Evolutionary conservation across 768 basidiomycete species (phyloP), one percentile per base, ranked within the genome.

Genomic region (Tylopilus intermedius): DNA sequence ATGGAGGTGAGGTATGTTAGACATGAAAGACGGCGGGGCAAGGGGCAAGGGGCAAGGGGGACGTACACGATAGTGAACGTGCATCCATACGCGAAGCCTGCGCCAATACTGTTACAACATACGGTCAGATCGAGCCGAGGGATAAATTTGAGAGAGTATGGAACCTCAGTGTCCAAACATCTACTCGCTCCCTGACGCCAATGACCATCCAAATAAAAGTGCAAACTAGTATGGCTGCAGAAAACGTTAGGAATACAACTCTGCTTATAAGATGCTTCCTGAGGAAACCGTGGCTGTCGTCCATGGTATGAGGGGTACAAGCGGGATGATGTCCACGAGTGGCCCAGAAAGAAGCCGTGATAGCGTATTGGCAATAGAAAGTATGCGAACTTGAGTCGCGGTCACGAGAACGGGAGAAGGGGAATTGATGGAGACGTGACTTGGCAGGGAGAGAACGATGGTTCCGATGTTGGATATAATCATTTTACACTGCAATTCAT

Each of bases 391-490:
- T 74, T 91, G 88, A 14, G 72, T 74, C 6, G 84, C 72, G 4
- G 82, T 77, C 30, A 70, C 67, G n/a, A 64, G 73, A 68, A 15
- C 70, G 2, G 54, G 58, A 14, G 69, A 63, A 18, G 67, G 53
- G 24, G 56, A 27, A 32, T 57, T 49, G 18, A 49, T 35, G 7
- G 63, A 41, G 22, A 37, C 27, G 18, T 66, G 47, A 14, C 69
- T 62, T 8, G 82, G 79, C 33, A 90, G 76, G 13, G 89, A 83
- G 4, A 84, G 69, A 13, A 85, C 77, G 47, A 91, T 86, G 1
- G 85, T 82, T 35, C 88, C 89, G 44, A 92, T 83, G 61, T 90
- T 92, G 18, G 88, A 84, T 18, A 91, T 82, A 21, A 92, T 76
- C 88, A 89, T 90, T 66, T 90, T 88, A 43, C 78, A 80, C 86